A percentile compares a stretch with the other conserved stretches of the same genome.
Conservation (phyloP, 2,329 filamentous ascomycete genomes). For the Ilyonectria robusta region DNA sequence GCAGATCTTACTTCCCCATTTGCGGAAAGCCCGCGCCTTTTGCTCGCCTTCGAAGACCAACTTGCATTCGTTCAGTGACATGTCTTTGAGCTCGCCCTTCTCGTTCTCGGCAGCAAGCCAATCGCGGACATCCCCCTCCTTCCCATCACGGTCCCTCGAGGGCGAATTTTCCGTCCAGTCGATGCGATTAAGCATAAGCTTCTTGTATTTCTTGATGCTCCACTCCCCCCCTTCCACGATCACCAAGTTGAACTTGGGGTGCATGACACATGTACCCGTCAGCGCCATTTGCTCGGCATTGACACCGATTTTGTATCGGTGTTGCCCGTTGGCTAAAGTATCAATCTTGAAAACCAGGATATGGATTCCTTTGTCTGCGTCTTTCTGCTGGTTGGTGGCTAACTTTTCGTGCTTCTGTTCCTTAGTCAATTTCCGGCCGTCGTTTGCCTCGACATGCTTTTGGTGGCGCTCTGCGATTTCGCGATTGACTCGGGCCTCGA, state of each 20-base stretch:
- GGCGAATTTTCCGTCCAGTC: conserved; percentile 93
- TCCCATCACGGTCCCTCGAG: conserved; percentile 73
- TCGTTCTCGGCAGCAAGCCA: conserved; percentile 89
- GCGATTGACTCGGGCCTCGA: conserved; percentile 92
- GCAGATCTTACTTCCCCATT: conserved; percentile 91
- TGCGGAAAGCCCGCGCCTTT: conserved; percentile 84
- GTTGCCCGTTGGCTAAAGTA: conserved; percentile 91
- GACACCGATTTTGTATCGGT: conserved; percentile 92
- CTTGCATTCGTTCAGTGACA: conserved; percentile 84
- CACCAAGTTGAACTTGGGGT: conserved; percentile 89
- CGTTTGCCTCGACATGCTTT: conserved; percentile 83
- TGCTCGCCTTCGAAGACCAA: conserved; percentile 94
- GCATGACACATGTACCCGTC: conserved; percentile 91
- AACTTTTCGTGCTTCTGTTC: conserved; percentile 91
- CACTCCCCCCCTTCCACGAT: conserved; percentile 92
- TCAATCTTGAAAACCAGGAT: conserved; percentile 91
- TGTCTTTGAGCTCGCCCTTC: conserved; percentile 82
- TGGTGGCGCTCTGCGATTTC: conserved; percentile 91
- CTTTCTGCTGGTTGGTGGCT: conserved; percentile 84
- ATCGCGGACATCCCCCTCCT: conserved; percentile 73
- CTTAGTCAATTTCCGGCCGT: conserved; percentile 88
- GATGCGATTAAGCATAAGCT: conserved; percentile 93
- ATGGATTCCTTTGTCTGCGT: conserved; percentile 88
- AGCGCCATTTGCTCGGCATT: conserved; percentile 92
- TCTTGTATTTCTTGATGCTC: conserved; percentile 87